Evolutionary conservation across 164 flowering plant species (phyloP).

Genomic region (Kalanchoe fedtschenkoi): DNA sequence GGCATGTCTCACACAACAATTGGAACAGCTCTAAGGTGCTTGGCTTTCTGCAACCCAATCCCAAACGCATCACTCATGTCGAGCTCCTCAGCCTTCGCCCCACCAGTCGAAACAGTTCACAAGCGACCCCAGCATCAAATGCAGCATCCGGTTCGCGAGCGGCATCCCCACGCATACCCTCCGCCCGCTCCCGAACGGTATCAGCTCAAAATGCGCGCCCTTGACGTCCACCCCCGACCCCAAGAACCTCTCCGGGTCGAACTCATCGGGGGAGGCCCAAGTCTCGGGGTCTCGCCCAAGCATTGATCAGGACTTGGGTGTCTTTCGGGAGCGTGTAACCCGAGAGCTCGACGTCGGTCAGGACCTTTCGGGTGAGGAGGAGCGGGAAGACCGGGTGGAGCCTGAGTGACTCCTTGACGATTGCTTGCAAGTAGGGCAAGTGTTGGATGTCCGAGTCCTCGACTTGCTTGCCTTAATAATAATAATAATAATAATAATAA

Average conservation of each 20-base stretch:
- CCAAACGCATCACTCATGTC: slow-evolving; percentile 17
- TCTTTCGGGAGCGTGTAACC: slow-evolving; percentile 8
- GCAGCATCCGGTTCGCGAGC: slow-evolving; percentile 20
- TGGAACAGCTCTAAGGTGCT: slow-evolving; percentile 15
- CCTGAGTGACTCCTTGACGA: slow-evolving; percentile 8
- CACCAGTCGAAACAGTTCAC: slow-evolving; percentile 23
- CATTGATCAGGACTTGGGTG: slow-evolving; percentile 8
- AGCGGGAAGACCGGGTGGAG: slow-evolving; percentile 7
- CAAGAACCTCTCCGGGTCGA: slow-evolving; percentile 19
- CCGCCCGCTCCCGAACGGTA: slow-evolving; percentile 25
- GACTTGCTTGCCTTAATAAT: slow-evolving; percentile 1
- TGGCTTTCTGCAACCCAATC: slow-evolving; percentile 10
- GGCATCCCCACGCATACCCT: slow-evolving; percentile 28
- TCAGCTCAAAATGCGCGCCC: slow-evolving; percentile 21
- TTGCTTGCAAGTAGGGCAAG: slow-evolving; percentile 10
- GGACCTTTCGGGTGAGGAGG: slow-evolving; percentile 2
- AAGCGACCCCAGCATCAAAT: slow-evolving; percentile 25
- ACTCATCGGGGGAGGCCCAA: slow-evolving; percentile 11
- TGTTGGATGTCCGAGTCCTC: slow-evolving; percentile 1
- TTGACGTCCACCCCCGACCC: slow-evolving; percentile 16
- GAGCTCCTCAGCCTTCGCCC: slow-evolving; percentile 8
- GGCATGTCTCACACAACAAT: too few relatives aligned
- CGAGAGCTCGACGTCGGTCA: not conserved
- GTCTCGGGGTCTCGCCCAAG: slow-evolving; percentile 10
- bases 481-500: too few relatives aligned